Evolutionary conservation across 1,284 basidiomycete species (phyloP).

Genomic region (Trametes versicolor): DNA sequence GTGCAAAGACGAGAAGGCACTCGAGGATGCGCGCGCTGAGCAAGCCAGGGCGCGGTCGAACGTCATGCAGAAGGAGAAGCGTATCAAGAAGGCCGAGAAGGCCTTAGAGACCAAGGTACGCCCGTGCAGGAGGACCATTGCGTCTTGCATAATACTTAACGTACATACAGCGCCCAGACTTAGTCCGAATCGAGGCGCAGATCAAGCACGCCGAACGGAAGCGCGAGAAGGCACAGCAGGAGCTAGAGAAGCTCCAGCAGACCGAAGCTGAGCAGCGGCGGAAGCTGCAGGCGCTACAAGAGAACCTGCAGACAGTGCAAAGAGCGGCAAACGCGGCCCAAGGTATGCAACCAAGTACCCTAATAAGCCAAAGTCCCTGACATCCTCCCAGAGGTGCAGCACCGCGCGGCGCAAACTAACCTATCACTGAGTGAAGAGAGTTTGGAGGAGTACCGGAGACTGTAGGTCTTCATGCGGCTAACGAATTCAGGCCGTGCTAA

Average conservation of each 20-base stretch:
- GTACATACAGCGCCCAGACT: slow-evolving; percentile 73
- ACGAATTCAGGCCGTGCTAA: background rate
- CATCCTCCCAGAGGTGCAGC: slow-evolving; percentile 71
- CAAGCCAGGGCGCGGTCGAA: slow-evolving; percentile 80
- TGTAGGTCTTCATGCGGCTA: slow-evolving; percentile 59
- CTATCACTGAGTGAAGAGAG: slow-evolving; percentile 85
- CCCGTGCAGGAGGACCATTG: background rate
- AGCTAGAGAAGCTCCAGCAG: slow-evolving; percentile 71
- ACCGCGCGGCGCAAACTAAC: slow-evolving; percentile 78
- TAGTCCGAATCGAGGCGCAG: slow-evolving; percentile 86
- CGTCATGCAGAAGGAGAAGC: slow-evolving; percentile 45
- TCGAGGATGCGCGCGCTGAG: slow-evolving; percentile 81
- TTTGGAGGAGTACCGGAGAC: slow-evolving; percentile 86
- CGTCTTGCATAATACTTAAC: background rate
- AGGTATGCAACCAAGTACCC: slow-evolving; percentile 53
- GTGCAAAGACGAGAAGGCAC: slow-evolving; percentile 70
- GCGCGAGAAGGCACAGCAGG: slow-evolving; percentile 72
- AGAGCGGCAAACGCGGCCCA: slow-evolving; percentile 81
- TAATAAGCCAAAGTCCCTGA: background rate
- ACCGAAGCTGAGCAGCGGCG: slow-evolving; percentile 75
- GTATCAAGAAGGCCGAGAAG: slow-evolving; percentile 47
- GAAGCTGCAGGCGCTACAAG: slow-evolving; percentile 66
- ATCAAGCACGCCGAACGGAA: slow-evolving; percentile 89
- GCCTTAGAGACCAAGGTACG: slow-evolving; percentile 69
- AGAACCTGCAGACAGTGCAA: slow-evolving; percentile 75